Evolutionary conservation across 306 rosid species (phyloP), one percentile per base, ranked within the genome.

Genomic region (Trifolium fragiferum): DNA sequence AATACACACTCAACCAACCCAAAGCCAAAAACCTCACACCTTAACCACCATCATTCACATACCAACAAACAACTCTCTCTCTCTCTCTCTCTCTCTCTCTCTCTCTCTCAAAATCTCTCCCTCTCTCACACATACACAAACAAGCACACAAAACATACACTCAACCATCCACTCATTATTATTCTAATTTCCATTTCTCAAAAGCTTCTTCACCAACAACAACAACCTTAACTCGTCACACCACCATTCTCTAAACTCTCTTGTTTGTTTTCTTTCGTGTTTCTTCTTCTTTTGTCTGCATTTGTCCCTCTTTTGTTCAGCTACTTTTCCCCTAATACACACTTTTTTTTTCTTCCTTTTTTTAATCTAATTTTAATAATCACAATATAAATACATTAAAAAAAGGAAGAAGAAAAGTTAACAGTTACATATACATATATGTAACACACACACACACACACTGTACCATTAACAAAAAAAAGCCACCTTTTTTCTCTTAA

Each of bases 251-350:
- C 76, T 13, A 40, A 55, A 63, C 75, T 74, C 66, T 40, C 68
- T 69, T 68, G 62, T 59, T 78, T 65, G 19, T 83, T 72, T 78
- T 85, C 84, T 78, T 81, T 81, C 78, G 78, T 82, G 75, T 69
- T 67, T 78, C 64, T 79, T 84, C 87, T 88, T 78, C 77, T 75
- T 81, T 85, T 87, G 85, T 87, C 87, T 76, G 59, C 89, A 85
- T 86, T 83, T 81, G 82, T 84, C 84, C 65, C 82, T 72, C 72
- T 80, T 60, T 63, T 72, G 49, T 77, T 77, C 75, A 79, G 30
- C 74, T 46, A 69, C 79, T 69, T 51, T 47, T 32, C 50, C 2
- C 78, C 51, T 27, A 41, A 23, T 25, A 70, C 68, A 44, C 35
- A 35, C 32, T 55, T 70, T n/a, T 66, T 0, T 15, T 33, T 0